Evolutionary conservation across 768 basidiomycete species (phyloP).

Genomic region (Boletales sp.): DNA sequence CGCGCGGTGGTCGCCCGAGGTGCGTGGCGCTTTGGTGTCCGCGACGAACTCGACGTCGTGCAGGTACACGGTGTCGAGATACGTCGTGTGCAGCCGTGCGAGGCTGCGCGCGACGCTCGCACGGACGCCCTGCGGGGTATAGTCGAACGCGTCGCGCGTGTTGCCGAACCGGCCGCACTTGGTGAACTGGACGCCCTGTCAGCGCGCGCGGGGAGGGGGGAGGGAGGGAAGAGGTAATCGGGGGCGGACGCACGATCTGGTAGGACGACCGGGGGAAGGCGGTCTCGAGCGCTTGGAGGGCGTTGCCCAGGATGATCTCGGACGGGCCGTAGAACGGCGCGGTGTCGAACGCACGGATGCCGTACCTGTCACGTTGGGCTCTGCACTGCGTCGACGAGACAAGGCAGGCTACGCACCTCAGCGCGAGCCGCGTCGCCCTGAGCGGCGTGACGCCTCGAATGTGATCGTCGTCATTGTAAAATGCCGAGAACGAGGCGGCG

Average conservation of each 20-base stretch:
- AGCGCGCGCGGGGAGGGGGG: neutral
- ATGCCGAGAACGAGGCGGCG: constrained; percentile 62
- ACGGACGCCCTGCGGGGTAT: constrained; percentile 62
- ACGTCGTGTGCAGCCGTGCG: constrained; percentile 64
- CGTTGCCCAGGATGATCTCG: constrained; percentile 70
- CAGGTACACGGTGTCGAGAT: constrained; percentile 79
- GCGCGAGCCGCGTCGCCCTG: constrained; percentile 67
- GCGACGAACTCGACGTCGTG: constrained; percentile 84
- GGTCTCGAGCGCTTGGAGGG: constrained; percentile 50
- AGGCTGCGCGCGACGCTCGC: constrained; percentile 65
- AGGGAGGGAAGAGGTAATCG: no score
- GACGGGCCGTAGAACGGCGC: constrained; percentile 78
- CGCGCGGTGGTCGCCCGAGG: constrained; percentile 50
- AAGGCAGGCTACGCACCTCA: constrained; percentile 48
- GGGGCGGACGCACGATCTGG: constrained; percentile 47
- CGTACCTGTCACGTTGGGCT: constrained; percentile 52
- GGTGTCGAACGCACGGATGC: constrained; percentile 79
- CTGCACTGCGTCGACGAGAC: neutral
- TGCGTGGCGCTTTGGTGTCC: constrained; percentile 44
- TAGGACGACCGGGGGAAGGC: constrained; percentile 82
- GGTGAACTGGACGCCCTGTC: constrained; percentile 55
- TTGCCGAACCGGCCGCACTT: constrained; percentile 80
- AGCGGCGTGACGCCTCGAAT: constrained; percentile 55
- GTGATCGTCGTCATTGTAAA: constrained; percentile 62
- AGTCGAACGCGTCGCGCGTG: constrained; percentile 59